Base-by-base conservation (phyloP, 176 grass and related monocot genomes). In the Panicum miliaceum region DNA sequence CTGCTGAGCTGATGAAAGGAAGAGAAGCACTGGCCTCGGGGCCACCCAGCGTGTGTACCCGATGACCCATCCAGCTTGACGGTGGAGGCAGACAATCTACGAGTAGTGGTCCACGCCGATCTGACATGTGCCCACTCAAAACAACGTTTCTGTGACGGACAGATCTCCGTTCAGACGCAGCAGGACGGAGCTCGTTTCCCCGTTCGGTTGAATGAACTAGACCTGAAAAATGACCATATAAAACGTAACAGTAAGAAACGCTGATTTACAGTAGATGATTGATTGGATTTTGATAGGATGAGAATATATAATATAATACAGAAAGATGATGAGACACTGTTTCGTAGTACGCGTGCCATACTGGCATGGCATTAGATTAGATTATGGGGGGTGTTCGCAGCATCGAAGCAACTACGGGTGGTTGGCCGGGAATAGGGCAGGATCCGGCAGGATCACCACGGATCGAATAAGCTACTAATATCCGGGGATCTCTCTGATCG, bases 361-460 rank as follows among this genome's bases (percentile, higher is more conserved):
- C 82, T 89, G 88, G 41, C 77, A 80, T 8, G 16, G 54, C 77
- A 61, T 43, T 54, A 63, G 6, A 64, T 12, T 12, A 50, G 6
- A 64, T 12, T 12, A 50, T 60, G 22, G n/a, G 1, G 7, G 19
- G 26, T 38, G 37, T 22, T 76, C 65, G 82, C 20, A 41, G 78
- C 73, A 73, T 59, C 5, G 84, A 79, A 67, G 79, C 73, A 78
- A 78, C 65, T 45, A 69, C 36, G 0, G 23, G 79, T 67, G 79
- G 79, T 77, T 82, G 71, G 85, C 9, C 57, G 79, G 36, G 83
- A 81, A 64, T 70, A 70, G 40, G 78, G 88, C 73, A 84, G 81
- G 80, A 82, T 73, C 80, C 53, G 81, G 81, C 75, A 89, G 78
- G 88, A 90, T 90, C 83, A 56, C 26, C 57, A 46, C 84, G 22